Evolutionary conservation across 1,284 basidiomycete genomes (phyloP).

Genomic region (Lignosus rhinocerotis): DNA sequence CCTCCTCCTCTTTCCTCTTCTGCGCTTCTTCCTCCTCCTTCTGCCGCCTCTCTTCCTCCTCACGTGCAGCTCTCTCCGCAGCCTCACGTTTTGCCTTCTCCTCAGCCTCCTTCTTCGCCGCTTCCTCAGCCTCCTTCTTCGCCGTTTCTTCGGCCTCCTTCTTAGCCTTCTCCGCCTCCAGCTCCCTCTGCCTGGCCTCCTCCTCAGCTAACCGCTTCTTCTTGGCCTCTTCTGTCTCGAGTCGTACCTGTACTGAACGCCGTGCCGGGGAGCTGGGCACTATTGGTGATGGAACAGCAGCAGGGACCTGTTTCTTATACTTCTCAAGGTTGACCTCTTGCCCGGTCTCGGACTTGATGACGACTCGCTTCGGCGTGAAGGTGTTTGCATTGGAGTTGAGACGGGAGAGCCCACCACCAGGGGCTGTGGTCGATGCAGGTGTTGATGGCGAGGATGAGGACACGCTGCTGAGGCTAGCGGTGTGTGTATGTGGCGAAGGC

Average conservation of each 20-base stretch:
- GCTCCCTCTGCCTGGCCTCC: conserved; percentile 39
- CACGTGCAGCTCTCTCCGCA: conserved; percentile 30
- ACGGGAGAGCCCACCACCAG: conserved; percentile 37
- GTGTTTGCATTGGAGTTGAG: conserved; percentile 63
- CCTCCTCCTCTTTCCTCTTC: conserved; percentile 40
- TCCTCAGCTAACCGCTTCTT: conserved; percentile 54
- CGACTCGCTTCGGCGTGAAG: conserved; percentile 61
- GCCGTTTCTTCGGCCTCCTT: conserved; percentile 40
- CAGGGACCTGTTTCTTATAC: conserved; percentile 46
- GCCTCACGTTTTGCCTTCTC: conserved; percentile 26
- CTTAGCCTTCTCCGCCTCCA: conserved; percentile 37
- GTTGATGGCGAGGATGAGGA: conserved; percentile 68
- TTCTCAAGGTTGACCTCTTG: conserved; percentile 57
- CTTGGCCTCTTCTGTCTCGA: conserved; percentile 51
- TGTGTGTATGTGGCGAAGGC: conserved; percentile 49
- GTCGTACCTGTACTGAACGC: conserved; percentile 33
- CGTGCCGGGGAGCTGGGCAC: conserved; percentile 45
- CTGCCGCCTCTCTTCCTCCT: conserved; percentile 31
- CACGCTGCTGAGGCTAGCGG: conserved; percentile 47
- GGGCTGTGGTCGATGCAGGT: conserved; percentile 49
- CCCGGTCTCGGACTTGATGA: conserved; percentile 59
- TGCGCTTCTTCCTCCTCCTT: conserved; percentile 34
- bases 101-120: conserved; percentile 31
- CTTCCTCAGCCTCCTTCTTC: conserved; percentile 37
- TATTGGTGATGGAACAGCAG: conserved; percentile 37